These are phyloP conservation scores for Gleditsia sinensis DNA, from an alignment of 306 rosid genomes.

Conservation along the genomic window DNA sequence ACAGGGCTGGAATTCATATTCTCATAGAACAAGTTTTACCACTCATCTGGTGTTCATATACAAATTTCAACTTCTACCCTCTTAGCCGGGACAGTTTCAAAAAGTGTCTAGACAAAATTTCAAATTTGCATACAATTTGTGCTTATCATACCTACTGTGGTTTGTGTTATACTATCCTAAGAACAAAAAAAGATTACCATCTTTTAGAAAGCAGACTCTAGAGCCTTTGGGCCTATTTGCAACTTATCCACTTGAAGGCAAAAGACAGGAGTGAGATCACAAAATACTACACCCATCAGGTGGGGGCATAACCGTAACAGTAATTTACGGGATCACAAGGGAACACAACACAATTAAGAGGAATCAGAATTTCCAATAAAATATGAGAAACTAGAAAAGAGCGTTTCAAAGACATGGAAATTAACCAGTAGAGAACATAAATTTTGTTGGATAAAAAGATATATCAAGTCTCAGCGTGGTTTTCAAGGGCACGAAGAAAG, in stretches of 20 bases:
- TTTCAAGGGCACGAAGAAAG: neutral
- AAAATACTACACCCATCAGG: conserved; percentile 36
- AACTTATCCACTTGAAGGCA: conserved; percentile 41
- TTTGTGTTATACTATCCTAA: neutral
- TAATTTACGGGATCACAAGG: conserved; percentile 28
- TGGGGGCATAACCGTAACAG: conserved; percentile 8
- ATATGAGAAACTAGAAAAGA: neutral
- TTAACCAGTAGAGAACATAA: conserved; percentile 17
- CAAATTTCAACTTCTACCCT: neutral
- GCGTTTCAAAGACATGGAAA: conserved; percentile 8
- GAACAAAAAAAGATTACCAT: neutral
- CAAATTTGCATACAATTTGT: neutral
- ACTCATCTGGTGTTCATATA: neutral
- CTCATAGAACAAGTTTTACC: neutral
- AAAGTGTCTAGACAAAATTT: neutral
- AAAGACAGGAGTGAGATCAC: conserved; percentile 23
- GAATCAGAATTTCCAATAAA: conserved; percentile 12
- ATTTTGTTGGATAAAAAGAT: neutral
- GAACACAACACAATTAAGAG: neutral
- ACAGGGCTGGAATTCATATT: neutral
- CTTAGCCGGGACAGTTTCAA: neutral
- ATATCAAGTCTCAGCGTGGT: conserved; percentile 13
- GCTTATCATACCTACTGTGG: neutral
- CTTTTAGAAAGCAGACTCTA: conserved; percentile 16
- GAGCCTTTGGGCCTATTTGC: neutral